Percentiles rank a stretch among this genome's conserved stretches.
Conservation (phyloP, 2,329 filamentous ascomycete species). For the Cercospora nicotianae region DNA sequence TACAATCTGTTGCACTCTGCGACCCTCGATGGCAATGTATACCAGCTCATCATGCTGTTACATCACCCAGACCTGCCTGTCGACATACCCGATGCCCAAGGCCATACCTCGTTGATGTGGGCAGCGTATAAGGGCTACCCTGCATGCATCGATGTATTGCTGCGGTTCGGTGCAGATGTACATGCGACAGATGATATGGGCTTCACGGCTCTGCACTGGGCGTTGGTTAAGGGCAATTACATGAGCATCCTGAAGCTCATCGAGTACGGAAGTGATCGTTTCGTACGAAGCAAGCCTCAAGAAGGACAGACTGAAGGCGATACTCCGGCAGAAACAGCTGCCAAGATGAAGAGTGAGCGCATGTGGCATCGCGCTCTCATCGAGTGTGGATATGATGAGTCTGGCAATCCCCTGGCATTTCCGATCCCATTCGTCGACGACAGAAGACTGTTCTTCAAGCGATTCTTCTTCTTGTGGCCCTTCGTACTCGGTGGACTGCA, state of each 20-base stretch:
- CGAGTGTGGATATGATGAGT: constrained; percentile 79
- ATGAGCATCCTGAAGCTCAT: constrained; percentile 90
- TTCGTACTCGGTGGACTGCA: constrained; percentile 72
- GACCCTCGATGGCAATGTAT: constrained; percentile 93
- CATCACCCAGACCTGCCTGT: constrained; percentile 89
- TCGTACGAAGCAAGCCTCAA: constrained; percentile 69
- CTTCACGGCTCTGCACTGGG: constrained; percentile 95
- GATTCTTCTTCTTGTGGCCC: constrained; percentile 88
- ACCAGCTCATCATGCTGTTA: constrained; percentile 81
- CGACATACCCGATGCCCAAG: constrained; percentile 83
- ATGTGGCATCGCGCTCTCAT: constrained; percentile 81
- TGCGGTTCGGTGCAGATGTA: constrained; percentile 93
- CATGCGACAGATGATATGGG: constrained; percentile 88
- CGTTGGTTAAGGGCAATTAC: constrained; percentile 86
- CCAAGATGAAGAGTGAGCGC: constrained; percentile 81
- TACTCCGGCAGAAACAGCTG: constrained; percentile 79
- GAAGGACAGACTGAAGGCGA: constrained; percentile 65
- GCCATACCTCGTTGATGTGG: constrained; percentile 97
- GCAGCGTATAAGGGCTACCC: constrained; percentile 97
- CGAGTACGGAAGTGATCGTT: constrained; percentile 93
- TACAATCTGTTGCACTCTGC: constrained; percentile 98
- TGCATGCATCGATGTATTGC: constrained; percentile 83
- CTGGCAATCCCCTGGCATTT: constrained; percentile 72
- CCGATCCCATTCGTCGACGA: constrained; percentile 76
- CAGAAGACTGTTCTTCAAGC: constrained; percentile 72